phyloP scores from a whole-genome alignment of 768 basidiomycete genomes.

The Panaeolus papilionaceus region DNA sequence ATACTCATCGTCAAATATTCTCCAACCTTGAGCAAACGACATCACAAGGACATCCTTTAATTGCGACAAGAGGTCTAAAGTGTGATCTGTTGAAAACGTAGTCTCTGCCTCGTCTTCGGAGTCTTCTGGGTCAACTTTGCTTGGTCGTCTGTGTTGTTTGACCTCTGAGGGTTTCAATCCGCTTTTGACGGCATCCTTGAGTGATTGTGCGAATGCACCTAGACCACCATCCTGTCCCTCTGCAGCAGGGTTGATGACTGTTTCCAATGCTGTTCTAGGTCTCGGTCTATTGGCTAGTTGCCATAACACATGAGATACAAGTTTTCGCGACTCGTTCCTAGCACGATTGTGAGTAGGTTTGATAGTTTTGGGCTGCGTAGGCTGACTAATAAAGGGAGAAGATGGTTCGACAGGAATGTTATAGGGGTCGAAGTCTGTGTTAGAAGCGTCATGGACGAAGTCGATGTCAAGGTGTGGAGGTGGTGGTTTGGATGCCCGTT shows the following conservation, averaged over 20 bases:
- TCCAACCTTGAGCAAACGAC: constrained; percentile 62
- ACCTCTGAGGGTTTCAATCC: constrained; percentile 32
- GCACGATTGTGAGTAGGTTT: constrained; percentile 44
- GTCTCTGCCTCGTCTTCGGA: constrained; percentile 53
- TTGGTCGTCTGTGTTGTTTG: constrained; percentile 24
- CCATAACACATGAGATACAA: constrained; percentile 67
- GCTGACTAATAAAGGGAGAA: background rate
- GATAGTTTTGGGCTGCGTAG: constrained; percentile 20
- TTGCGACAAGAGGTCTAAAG: constrained; percentile 67
- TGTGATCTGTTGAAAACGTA: constrained; percentile 67
- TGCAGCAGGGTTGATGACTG: constrained; percentile 35
- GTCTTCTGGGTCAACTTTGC: constrained; percentile 43
- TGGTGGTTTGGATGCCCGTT: background rate
- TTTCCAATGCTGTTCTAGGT: constrained; percentile 59
- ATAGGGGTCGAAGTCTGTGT: constrained; percentile 15
- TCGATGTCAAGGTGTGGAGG: constrained; percentile 6
- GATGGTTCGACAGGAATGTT: constrained; percentile 15
- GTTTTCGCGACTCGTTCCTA: constrained; percentile 69
- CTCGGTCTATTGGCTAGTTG: constrained; percentile 64
- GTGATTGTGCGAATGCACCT: constrained; percentile 48
- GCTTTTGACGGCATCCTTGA: constrained; percentile 50
- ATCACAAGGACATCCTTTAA: constrained; percentile 65
- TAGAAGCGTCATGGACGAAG: constrained; percentile 27
- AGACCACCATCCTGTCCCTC: constrained; percentile 39
- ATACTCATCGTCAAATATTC: constrained; percentile 60